A percentile compares a stretch with the other conserved stretches of the same genome.
These are phyloP conservation scores for Diatrype stigma DNA, from an alignment of 2,329 filamentous ascomycete genomes.

Conservation along the genomic window DNA sequence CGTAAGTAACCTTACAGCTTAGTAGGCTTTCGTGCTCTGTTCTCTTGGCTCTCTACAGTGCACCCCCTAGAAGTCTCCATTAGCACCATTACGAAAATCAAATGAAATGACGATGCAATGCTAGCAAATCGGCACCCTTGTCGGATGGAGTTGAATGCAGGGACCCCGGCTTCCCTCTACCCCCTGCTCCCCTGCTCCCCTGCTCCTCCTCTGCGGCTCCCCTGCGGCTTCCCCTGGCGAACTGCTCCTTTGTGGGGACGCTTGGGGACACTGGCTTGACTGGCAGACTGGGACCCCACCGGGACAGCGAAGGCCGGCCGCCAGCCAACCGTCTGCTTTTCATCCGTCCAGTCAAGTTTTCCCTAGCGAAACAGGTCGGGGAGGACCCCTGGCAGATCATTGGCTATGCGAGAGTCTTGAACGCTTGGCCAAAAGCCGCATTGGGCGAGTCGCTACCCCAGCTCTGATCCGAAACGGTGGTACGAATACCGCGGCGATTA, in stretches of 20 bases:
- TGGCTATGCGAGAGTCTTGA: conserved; percentile 8
- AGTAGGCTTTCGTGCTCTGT: no score
- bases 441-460: conserved; percentile 4
- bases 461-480: conserved; percentile 14
- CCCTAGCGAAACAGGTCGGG: conserved; percentile 12
- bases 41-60: no score
- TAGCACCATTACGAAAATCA: no score
- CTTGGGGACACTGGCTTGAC: no score
- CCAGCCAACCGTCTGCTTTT: no score
- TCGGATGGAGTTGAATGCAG: neutral
- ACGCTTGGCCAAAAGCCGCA: conserved; percentile 4
- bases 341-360: conserved; percentile 6
- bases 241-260: conserved; percentile 8
- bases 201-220: no score
- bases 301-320: no score
- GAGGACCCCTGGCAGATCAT: conserved; percentile 11
- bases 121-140: neutral
- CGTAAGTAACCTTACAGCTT: no score
- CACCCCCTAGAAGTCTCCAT: neutral
- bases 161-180: conserved; percentile 9
- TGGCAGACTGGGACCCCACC: no score
- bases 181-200: no score
- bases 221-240: no score
- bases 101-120: conserved; percentile 1
- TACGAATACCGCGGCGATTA: no score